Evolutionary conservation across 179 eudicot genomes (phyloP), one percentile per base, ranked within the genome.

Genomic region (Patellifolia procumbens): DNA sequence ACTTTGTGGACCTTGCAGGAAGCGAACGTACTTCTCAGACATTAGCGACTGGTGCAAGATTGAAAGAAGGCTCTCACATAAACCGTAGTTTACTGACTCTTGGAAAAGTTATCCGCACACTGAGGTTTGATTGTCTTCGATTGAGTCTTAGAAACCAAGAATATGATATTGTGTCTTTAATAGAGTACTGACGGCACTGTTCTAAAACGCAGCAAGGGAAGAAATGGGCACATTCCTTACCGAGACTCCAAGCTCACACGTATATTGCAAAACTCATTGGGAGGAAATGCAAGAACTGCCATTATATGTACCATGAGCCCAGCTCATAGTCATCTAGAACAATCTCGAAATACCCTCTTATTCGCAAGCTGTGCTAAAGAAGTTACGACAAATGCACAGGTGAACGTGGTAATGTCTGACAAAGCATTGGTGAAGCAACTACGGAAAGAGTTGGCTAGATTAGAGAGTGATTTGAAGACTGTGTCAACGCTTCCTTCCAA

Each of bases 11-110:
- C 81, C 95, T 93, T 64, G 98, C 98, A 48, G 98, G 98, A 83
- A 93, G 98, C 78, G 98, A 93, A 80, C 97, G 98, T 48, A 87
- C 98, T 72, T 91, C 98, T 62, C 98, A 93, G 80, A 86, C 95
- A 63, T 66, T 79, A 77, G 82, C 95, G 43, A 92, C 88, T 45
- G 98, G 98, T 58, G 66, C 90, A 29, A 79, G 97, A 78, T 82
- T 93, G 68, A 93, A 93, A 83, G 98, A 93, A 81, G 98, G 98
- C 31, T 80, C 90, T 55, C 98, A 93, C 86, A 93, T 93, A 42
- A 93, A 93, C 51, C 89, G 98, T 62, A 93, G 98, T 82, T 81
- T 93, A 75, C 90, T 91, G 42, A 91, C 98, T 37, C 91, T 93
- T 4, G 98, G 98, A 66, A 93, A 91, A 67, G 97, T 92, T 70